Conservation (phyloP, 2,329 filamentous ascomycete genomes). For the Cordyceps tenuipes region DNA sequence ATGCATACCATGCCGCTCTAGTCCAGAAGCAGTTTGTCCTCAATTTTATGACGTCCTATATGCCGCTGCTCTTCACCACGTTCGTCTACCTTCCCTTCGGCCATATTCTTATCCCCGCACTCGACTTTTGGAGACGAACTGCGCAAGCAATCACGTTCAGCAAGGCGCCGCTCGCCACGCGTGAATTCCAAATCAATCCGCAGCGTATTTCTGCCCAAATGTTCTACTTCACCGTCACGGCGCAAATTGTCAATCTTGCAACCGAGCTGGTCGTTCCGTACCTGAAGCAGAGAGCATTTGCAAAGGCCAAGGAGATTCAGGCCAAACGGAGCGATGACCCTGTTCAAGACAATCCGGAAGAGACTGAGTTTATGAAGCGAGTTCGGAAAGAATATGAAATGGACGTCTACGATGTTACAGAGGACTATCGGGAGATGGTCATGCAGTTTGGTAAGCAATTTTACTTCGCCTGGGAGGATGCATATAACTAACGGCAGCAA, state of each 20-base stretch:
- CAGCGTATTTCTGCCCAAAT: conserved; percentile 80
- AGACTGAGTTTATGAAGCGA: conserved; percentile 69
- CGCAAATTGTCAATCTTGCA: conserved; percentile 79
- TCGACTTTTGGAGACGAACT: conserved; percentile 70
- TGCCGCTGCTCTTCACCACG: conserved; percentile 83
- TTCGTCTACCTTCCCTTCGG: conserved; percentile 95
- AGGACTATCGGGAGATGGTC: conserved; percentile 89
- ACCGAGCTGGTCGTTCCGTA: conserved; percentile 82
- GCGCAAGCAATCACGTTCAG: conserved; percentile 69
- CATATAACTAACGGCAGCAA: conserved; percentile 22
- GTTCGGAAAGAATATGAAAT: conserved; percentile 79
- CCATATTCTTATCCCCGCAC: conserved; percentile 70
- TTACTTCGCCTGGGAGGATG: neutral
- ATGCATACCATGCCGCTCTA: conserved; percentile 71
- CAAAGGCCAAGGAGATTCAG: conserved; percentile 71
- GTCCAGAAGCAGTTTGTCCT: conserved; percentile 91
- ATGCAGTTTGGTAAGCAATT: conserved; percentile 57
- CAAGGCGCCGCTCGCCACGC: conserved; percentile 59
- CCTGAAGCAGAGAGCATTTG: conserved; percentile 67
- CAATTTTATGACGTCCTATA: conserved; percentile 94
- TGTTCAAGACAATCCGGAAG: conserved; percentile 62
- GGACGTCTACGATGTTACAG: conserved; percentile 78
- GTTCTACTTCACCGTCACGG: conserved; percentile 92
- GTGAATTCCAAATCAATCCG: conserved; percentile 73
- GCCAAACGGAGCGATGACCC: conserved; percentile 40